phyloP scores from a whole-genome alignment of 2,329 filamentous ascomycete genomes.

The Epichloe bromicola region DNA sequence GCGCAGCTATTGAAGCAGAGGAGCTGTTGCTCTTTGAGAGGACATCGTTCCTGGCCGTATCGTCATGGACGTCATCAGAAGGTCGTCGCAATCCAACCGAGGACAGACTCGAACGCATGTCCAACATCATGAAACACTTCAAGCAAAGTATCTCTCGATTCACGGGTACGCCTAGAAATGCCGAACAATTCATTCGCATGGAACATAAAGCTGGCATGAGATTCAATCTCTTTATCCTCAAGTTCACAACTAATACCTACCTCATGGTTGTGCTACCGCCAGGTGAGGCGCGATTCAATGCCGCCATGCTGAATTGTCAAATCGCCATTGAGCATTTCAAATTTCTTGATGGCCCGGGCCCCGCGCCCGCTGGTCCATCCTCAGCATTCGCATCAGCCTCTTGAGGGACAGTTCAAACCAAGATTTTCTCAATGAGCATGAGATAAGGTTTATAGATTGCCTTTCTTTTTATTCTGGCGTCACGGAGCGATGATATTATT shows the following conservation, averaged over 20 bases:
- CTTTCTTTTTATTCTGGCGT: conserved; percentile 1
- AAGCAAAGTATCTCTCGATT: conserved; percentile 73
- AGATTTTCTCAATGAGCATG: background rate
- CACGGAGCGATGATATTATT: conserved; percentile 4
- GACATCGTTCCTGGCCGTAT: conserved; percentile 93
- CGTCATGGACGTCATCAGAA: conserved; percentile 66
- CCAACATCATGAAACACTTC: conserved; percentile 96
- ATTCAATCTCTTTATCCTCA: conserved; percentile 90
- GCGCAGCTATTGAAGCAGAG: conserved; percentile 77
- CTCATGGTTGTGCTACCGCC: conserved; percentile 85
- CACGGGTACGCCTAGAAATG: conserved; percentile 67
- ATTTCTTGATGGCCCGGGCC: conserved; percentile 41
- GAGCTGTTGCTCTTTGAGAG: conserved; percentile 92
- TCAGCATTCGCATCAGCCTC: conserved; percentile 7
- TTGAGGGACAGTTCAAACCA: background rate
- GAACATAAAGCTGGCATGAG: conserved; percentile 62
- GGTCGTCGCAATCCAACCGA: conserved; percentile 74
- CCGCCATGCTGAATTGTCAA: conserved; percentile 79
- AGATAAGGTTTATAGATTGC: background rate
- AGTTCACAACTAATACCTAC: conserved; percentile 96
- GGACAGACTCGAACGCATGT: conserved; percentile 86
- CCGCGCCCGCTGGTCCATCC: conserved; percentile 13
- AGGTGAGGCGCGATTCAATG: conserved; percentile 82
- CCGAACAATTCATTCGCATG: conserved; percentile 69
- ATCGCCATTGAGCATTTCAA: conserved; percentile 74